These are phyloP conservation scores for Salix arbutifolia DNA, from an alignment of 345 rosid genomes.

Conservation along the genomic window DNA sequence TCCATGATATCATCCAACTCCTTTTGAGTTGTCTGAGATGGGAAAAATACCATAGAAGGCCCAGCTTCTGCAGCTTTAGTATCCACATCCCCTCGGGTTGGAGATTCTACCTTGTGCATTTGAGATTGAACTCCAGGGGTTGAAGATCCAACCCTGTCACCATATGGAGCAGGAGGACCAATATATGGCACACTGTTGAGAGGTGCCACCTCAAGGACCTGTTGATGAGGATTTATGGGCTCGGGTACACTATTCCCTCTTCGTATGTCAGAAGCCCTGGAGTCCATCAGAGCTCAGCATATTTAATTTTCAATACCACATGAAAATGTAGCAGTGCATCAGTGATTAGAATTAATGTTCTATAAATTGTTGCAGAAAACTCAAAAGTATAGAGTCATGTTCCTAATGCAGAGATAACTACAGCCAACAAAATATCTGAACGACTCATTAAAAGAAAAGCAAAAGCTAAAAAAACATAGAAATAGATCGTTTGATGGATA, in stretches of 20 bases:
- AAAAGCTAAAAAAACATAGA: not conserved
- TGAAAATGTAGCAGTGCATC: constrained; percentile 1
- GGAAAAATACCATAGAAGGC: constrained; percentile 48
- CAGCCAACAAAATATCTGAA: not conserved
- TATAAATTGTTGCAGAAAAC: not conserved
- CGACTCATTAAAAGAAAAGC: not conserved
- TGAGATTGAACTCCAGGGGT: too few species aligned
- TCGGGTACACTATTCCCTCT: constrained; percentile 19
- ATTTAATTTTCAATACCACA: not conserved
- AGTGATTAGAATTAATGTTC: not conserved
- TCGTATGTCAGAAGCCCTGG: constrained; percentile 27
- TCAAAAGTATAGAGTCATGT: not conserved
- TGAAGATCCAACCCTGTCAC: not conserved
- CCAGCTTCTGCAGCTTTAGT: constrained; percentile 31
- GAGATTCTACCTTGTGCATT: constrained; percentile 8
- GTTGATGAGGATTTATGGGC: constrained; percentile 5
- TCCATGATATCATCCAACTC: constrained; percentile 34
- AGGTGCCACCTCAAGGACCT: constrained; percentile 49
- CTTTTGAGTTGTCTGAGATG: constrained; percentile 41
- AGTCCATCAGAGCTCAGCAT: constrained; percentile 19
- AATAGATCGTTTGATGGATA: not conserved
- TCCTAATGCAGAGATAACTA: not conserved
- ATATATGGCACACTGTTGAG: constrained; percentile 63
- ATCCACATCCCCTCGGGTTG: constrained; percentile 12
- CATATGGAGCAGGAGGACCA: constrained; percentile 35